Conservation (phyloP, 345 rosid genomes). For the Iberis pinnata region DNA sequence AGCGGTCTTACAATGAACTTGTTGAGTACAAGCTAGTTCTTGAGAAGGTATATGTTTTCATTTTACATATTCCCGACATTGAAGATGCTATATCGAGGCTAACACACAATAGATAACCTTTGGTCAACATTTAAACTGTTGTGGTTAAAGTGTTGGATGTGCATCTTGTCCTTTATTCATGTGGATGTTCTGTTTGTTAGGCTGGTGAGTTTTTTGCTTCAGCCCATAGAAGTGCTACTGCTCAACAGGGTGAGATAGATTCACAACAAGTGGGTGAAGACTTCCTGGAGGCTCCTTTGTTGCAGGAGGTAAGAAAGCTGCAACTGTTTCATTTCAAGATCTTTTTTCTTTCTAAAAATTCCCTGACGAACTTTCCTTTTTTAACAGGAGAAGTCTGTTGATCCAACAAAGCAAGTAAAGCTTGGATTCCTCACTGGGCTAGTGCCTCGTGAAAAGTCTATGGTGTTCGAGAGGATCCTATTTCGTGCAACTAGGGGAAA, state of each 20-base stretch:
- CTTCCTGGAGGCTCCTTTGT: constrained; percentile 66
- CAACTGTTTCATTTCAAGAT: constrained; percentile 4
- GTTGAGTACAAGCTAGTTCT: constrained; percentile 84
- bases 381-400: constrained; percentile 53
- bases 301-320: constrained; percentile 35
- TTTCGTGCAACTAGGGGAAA: constrained; percentile 98
- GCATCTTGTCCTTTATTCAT: constrained; percentile 14
- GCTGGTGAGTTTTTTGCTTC: constrained; percentile 78
- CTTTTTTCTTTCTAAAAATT: constrained; percentile 8
- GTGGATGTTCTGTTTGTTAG: constrained; percentile 30
- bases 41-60: constrained; percentile 52
- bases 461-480: constrained; percentile 92
- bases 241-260: constrained; percentile 67
- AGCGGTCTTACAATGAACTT: constrained; percentile 74
- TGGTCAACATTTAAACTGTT: neutral
- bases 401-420: constrained; percentile 80
- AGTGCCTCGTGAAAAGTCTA: constrained; percentile 79
- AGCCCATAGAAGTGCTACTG: constrained; percentile 64
- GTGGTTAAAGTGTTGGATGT: neutral
- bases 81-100: constrained; percentile 1
- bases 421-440: constrained; percentile 83
- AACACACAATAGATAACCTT: neutral
- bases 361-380: constrained; percentile 2
- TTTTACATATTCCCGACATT: neutral
- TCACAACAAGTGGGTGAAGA: constrained; percentile 50